phyloP scores from a whole-genome alignment of 192 early-diverging fungal genomes.

The Backusella sp. region DNA sequence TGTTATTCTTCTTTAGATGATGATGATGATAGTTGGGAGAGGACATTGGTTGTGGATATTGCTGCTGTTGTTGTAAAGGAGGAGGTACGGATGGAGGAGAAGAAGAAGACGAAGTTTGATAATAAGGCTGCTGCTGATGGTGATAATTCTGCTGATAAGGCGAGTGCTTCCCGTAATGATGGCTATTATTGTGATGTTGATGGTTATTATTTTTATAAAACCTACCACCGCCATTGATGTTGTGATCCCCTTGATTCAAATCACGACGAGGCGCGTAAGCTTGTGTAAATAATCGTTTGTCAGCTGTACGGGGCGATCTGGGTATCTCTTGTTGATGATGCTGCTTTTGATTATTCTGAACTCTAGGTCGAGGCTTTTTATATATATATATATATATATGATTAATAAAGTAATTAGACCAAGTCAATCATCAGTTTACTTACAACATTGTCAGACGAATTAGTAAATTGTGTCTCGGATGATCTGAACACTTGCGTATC shows the following conservation, averaged over 20 bases:
- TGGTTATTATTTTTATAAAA: background rate
- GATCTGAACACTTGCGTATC: background rate
- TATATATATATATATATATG: no score
- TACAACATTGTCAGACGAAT: conserved; percentile 15
- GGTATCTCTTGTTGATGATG: conserved; percentile 21
- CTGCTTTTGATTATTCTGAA: background rate
- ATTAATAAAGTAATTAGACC: background rate
- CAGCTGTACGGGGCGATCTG: conserved; percentile 32
- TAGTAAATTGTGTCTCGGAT: background rate
- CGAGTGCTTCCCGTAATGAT: background rate
- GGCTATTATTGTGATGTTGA: background rate
- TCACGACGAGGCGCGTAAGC: conserved; percentile 21
- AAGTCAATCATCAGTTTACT: background rate
- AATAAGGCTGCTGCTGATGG: background rate
- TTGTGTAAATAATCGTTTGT: conserved; percentile 34
- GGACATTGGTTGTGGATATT: background rate
- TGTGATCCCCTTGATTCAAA: conserved; percentile 12
- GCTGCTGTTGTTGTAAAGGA: conserved; percentile 31
- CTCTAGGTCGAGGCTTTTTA: background rate
- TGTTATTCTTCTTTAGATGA: conserved; percentile 21
- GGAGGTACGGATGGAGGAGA: background rate
- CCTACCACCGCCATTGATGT: background rate
- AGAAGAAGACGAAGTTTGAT: background rate
- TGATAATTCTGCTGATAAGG: background rate
- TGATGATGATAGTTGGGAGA: conserved; percentile 15